These are phyloP conservation scores for Hyphopichia khmerensis DNA, from an alignment of 1,139 yeast species.

Conservation along the genomic window DNA sequence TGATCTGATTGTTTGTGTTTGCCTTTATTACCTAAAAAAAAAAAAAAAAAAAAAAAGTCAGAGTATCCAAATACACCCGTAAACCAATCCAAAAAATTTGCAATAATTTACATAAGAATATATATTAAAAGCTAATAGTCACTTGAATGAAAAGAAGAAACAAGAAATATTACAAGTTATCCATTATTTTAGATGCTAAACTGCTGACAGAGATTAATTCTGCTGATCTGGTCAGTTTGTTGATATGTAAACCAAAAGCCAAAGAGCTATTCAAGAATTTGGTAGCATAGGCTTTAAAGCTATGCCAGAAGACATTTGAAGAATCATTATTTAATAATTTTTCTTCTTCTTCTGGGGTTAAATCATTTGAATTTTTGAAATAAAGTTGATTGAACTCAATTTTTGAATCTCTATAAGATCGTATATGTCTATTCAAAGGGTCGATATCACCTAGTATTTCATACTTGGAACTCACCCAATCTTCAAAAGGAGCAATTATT, in stretches of 20 bases:
- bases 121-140: neutral
- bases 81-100: neutral
- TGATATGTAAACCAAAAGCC: neutral
- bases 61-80: neutral
- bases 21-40: neutral
- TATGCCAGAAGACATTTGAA: slow-evolving; percentile 6
- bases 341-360: slow-evolving; percentile 9
- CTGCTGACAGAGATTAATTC: slow-evolving; percentile 3
- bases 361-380: neutral
- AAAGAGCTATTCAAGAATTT: slow-evolving; percentile 5
- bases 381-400: neutral
- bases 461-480: neutral
- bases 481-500: slow-evolving; percentile 6
- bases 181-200: slow-evolving; percentile 4
- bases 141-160: too few species aligned
- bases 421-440: neutral
- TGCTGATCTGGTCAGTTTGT: neutral
- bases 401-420: neutral
- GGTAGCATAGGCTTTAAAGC: slow-evolving; percentile 3
- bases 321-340: slow-evolving; percentile 3
- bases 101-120: too few species aligned
- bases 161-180: slow-evolving; percentile 1
- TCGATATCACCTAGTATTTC: neutral
- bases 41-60: neutral
- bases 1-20: neutral